Percentiles rank a stretch among this genome's conserved stretches.
Evolutionary conservation across 1,284 basidiomycete species (phyloP).

Genomic region (Sporisorium iseilematis-ciliati): DNA sequence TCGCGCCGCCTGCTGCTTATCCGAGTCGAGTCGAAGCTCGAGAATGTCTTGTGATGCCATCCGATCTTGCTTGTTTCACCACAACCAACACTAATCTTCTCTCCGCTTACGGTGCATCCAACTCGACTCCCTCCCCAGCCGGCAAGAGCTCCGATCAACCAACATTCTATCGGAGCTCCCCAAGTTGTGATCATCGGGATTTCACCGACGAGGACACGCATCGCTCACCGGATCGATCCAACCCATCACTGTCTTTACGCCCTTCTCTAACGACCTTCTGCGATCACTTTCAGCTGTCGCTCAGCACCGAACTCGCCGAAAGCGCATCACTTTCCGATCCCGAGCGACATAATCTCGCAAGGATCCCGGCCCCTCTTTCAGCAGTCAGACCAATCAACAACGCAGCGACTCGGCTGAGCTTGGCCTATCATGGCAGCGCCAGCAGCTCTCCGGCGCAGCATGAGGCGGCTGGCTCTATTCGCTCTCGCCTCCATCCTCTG

Average conservation of each 20-base stretch:
- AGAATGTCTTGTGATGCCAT: neutral
- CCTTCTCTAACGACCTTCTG: neutral
- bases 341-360: neutral
- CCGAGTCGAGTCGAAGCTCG: neutral
- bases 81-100: neutral
- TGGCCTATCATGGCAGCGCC: neutral
- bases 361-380: neutral
- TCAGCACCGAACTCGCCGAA: neutral
- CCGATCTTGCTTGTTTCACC: neutral
- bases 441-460: slow-evolving; percentile 6
- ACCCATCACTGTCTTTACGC: slow-evolving; percentile 4
- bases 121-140: neutral
- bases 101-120: slow-evolving; percentile 1
- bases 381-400: neutral
- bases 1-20: neutral
- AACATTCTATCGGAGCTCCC: neutral
- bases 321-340: neutral
- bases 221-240: neutral
- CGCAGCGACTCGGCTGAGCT: neutral
- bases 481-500: slow-evolving; percentile 2
- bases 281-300: neutral
- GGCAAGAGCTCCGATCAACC: slow-evolving; percentile 1
- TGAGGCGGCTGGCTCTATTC: slow-evolving; percentile 5
- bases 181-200: neutral
- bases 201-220: neutral